Conservation (phyloP, 352 stramenopile genomes). For the Phytophthora hibernalis region DNA sequence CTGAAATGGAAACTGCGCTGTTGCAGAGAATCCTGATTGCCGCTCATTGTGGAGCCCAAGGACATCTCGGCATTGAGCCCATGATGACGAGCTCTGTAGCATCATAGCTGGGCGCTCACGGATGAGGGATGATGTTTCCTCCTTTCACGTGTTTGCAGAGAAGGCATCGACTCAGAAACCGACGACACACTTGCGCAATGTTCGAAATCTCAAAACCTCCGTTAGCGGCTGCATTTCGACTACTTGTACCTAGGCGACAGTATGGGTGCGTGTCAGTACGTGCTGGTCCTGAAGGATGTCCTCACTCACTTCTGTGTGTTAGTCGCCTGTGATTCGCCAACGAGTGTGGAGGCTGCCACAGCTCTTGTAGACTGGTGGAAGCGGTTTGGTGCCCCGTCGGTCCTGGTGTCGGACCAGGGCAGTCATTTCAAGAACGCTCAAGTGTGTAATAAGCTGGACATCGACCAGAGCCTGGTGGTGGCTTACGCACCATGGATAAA, state of each 20-base stretch:
- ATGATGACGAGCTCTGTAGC: conserved; percentile 11
- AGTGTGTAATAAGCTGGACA: background rate
- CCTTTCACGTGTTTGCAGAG: background rate
- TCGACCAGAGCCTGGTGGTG: background rate
- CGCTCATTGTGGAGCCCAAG: conserved; percentile 6
- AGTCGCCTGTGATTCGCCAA: background rate
- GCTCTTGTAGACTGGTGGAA: conserved; percentile 7
- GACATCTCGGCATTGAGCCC: conserved; percentile 1
- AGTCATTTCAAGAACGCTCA: conserved; percentile 6
- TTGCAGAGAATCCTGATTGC: background rate
- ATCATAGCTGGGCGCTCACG: no score
- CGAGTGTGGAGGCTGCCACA: background rate
- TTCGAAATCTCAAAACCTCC: no score
- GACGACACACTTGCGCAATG: no score
- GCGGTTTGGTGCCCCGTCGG: background rate
- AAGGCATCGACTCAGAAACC: no score
- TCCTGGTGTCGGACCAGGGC: background rate
- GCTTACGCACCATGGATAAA: conserved; percentile 10
- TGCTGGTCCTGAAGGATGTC: conserved; percentile 7
- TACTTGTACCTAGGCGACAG: background rate
- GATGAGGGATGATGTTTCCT: background rate
- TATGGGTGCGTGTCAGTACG: background rate
- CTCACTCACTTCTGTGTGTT: conserved; percentile 7
- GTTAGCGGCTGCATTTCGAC: conserved; percentile 5
- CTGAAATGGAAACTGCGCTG: background rate